phyloP scores from a whole-genome alignment of 2,329 filamentous ascomycete species.

The Hypoxylon sp. region DNA sequence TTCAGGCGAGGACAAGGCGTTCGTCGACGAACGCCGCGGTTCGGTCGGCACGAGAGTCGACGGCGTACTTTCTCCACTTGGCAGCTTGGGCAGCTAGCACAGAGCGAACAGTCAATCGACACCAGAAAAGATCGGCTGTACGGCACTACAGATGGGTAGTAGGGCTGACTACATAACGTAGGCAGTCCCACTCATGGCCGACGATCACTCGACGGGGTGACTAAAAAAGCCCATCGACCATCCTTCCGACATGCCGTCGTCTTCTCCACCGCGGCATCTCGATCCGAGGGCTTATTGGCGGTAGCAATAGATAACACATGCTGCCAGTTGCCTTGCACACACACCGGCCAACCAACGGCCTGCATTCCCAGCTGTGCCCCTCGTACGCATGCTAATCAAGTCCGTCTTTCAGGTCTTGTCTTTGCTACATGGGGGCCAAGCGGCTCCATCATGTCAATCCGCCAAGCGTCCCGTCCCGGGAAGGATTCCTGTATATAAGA shows the following conservation, averaged over 20 bases:
- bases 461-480: constrained; percentile 26
- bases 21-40: background rate
- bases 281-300: background rate
- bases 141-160: constrained; percentile 28
- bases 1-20: constrained; percentile 5
- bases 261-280: constrained; percentile 12
- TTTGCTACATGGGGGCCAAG: constrained; percentile 22
- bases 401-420: constrained; percentile 1
- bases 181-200: constrained; percentile 20
- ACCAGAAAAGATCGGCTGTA: constrained; percentile 20
- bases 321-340: constrained; percentile 22
- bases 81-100: constrained; percentile 23
- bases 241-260: constrained; percentile 25
- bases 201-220: constrained; percentile 33
- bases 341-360: constrained; percentile 24
- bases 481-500: constrained; percentile 16
- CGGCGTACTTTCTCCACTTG: background rate
- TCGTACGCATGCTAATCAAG: constrained; percentile 35
- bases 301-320: constrained; percentile 5
- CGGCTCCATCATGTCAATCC: constrained; percentile 29
- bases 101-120: constrained; percentile 15
- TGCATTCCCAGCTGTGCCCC: constrained; percentile 13
- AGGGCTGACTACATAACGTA: constrained; percentile 34
- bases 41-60: background rate
- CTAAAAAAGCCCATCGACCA: constrained; percentile 24